Conservation (phyloP, 257 asterid genomes). For the Anisodus tanguticus region DNA sequence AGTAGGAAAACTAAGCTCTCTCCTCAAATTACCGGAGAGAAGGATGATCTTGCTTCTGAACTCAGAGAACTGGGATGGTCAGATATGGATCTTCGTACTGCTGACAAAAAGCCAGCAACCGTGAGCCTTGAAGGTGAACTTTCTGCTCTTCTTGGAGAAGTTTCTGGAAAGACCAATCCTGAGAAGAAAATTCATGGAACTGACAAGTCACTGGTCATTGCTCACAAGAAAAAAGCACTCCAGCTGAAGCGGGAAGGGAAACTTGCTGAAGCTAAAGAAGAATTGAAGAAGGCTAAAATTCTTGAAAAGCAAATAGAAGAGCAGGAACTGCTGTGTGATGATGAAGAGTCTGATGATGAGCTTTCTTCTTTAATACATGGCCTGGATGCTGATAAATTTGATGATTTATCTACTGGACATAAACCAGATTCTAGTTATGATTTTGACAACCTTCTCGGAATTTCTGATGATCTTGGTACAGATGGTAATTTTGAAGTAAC, state of each 20-base stretch:
- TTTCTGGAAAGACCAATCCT: constrained; percentile 54
- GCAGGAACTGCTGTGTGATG: constrained; percentile 80
- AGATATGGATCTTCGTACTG: constrained; percentile 70
- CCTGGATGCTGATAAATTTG: constrained; percentile 60
- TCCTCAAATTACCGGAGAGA: constrained; percentile 52
- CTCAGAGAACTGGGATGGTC: constrained; percentile 97
- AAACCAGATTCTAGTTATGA: constrained; percentile 53
- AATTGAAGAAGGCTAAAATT: constrained; percentile 87
- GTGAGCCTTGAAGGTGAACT: constrained; percentile 85
- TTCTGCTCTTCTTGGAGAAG: constrained; percentile 69
- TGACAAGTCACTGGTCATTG: constrained; percentile 72
- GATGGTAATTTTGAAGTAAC: constrained; percentile 75
- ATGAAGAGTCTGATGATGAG: constrained; percentile 91
- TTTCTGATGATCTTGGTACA: constrained; percentile 54
- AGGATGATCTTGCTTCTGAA: constrained; percentile 78
- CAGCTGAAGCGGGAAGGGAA: constrained; percentile 89
- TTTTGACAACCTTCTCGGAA: constrained; percentile 51
- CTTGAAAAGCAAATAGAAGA: constrained; percentile 92
- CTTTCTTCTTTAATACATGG: constrained; percentile 66
- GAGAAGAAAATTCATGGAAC: constrained; percentile 49
- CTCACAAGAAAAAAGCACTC: constrained; percentile 87
- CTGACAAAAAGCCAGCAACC: constrained; percentile 60
- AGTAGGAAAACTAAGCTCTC: constrained; percentile 45
- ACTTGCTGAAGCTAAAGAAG: constrained; percentile 89
- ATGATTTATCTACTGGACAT: constrained; percentile 45